Evolutionary conservation across 768 basidiomycete species (phyloP), one percentile per base, ranked within the genome.

Genomic region (Royoungia palumana): DNA sequence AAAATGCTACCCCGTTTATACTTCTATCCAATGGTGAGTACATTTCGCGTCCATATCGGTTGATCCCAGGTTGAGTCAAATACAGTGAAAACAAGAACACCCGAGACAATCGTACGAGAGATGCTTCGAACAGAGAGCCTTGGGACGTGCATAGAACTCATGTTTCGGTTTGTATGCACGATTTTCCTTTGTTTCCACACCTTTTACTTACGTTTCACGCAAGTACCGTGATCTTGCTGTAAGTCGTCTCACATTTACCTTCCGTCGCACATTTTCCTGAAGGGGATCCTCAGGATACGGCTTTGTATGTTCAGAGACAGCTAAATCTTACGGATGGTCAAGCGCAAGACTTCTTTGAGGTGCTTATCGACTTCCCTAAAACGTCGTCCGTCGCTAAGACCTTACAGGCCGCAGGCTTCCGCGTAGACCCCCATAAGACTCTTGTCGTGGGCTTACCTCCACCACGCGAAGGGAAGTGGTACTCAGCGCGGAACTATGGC

Each of bases 341-440:
- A 47, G 58, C 71, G 6, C 77, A 77, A 51, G 76, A 78, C 51
- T 77, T 76, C 47, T 66, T 78, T 6, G 75, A 72, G 61, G 76
- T 75, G 48, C 5, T 55, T 27, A 37, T 46, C 21, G 17, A 10
- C 21, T 24, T 6, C 10, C 5, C 22, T 21, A 22, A 34, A 10
- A 20, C 9, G 6, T 8, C 25, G n/a, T 2, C 25, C 41, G 20
- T 25, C 5, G 46, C 39, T 44, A 22, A 35, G 8, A 20, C 6
- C 13, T 41, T 30, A 10, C 35, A 78, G 76, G 65, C 64, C 41
- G 69, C 76, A 6, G 67, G 65, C n/a, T 71, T 68, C 40, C 62
- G 74, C 25, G 68, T 78, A 5, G 70, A 74, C 49, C 69, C 64
- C 5, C 65, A 66, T 11, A 67, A 68, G 17, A 72, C 68, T 5